Evolutionary conservation across 2,329 filamentous ascomycete genomes (phyloP), one percentile per base, ranked within the genome.

Genomic region (Xylariomycetidae sp.): DNA sequence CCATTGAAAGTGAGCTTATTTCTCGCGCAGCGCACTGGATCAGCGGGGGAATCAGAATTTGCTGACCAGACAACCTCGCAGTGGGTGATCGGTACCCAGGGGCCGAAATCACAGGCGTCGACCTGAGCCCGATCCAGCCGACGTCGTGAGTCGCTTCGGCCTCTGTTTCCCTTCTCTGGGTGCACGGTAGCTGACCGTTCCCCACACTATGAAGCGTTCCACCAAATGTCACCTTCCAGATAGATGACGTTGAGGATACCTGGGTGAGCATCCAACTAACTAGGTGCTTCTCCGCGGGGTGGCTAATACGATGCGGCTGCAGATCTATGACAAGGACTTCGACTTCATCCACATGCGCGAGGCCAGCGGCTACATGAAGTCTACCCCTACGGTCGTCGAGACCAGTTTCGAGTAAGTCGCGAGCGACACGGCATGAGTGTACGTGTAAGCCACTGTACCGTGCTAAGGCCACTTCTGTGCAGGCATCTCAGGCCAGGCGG

Each of bases 401-500:
- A 46, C 34, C n/a, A 32, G 33, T 13, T 38, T 44, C 34, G 30
- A 31, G 46, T 48, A 32, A 45, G 46, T 43, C 10, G 19, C 13
- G 20, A 32, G 5, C n/a, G 19, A 24, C 4, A 10, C 24, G 29
- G 16, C 6, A 22, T 10, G 18, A 7, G 13, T 19, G 9, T 12
- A 8, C 29, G 16, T 19, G 19, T 29, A 18, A 27, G 14, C n/a
- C n/a, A n/a, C 27, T 30, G 36, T 25, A 7, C 16, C 3, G 26
- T 37, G 31, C 37, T 39, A 26, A 46, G 25, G 15, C 15, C 17
- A 15, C 9, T 24, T 8, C n/a, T n/a, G 12, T 4, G 7, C 24
- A 47, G 44, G 19, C 44, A 47, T 31, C 42, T 56, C 12, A 46
- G 47, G 28, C 52, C 52, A 9, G 50, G 52, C 32, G 52, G 53